Base-by-base conservation (phyloP, 2,329 filamentous ascomycete species). In the Fonsecaea pugnacius region DNA sequence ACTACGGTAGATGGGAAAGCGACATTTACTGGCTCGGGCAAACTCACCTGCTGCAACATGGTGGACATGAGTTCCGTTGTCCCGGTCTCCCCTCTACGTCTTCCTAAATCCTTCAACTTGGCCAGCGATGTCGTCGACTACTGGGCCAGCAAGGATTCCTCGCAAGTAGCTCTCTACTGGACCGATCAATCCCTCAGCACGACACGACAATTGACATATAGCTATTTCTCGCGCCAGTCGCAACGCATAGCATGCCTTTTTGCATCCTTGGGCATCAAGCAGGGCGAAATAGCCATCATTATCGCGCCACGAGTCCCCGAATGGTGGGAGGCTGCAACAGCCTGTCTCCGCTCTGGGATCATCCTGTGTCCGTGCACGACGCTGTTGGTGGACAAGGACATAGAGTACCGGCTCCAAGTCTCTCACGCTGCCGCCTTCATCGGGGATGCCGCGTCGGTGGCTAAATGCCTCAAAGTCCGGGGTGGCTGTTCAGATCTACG, bases 301-400 rank as follows among this genome's bases (percentile, higher is more conserved):
- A 75, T 78, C 35, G 70, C 76, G 43, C 75, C 76, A 4, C 68
- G 77, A 6, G 59, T 78, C 3, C 76, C 75, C 30, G 74, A 73
- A 55, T 78, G 77, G 75, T 79, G 76, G 77, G 77, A 78, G 63
- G 74, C 78, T 24, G 76, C 75, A 14, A 75, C 75, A 1, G 76
- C 76, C 21, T 72, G 72, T 36, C 66, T 79, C 14, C 71, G 77
- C 16, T 70, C 69, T 14, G 77, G 76, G 4, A 70, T 78, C 35
- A 72, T 79, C 6, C 63, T 78, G 16, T 77, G 74, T 69, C 77
- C 77, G 1, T 75, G 74, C 32, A 78, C 77, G 12, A 76, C 74
- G 6, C 67, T 79, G 24, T 70, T 78, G 1, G 74, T 76, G 3
- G 75, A 72, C 33, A 76, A 77, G 56, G 77, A 79, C 64, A 78